Evolutionary conservation across 768 basidiomycete species (phyloP), one percentile per base, ranked within the genome.

Genomic region (Boletus fagicola): DNA sequence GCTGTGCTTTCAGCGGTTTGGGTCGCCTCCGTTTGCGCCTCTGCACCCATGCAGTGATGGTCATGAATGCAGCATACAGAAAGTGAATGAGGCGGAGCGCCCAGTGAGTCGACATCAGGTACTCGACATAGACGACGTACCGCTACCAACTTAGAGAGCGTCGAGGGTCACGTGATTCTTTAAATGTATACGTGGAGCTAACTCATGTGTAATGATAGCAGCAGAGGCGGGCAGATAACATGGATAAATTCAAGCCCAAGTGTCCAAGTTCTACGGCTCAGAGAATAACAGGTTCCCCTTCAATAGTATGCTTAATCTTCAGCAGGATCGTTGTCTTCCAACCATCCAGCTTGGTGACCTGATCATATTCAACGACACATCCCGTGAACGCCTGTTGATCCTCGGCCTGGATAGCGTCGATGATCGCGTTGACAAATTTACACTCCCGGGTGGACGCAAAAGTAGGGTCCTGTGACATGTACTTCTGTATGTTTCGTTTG

Each of bases 261-360:
- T 33, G 30, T 44, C 33, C 49, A 28, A 8, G 39, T 40, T 42
- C 58, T 55, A 62, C 39, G 2, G 42, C 24, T 67, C 48, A 67
- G 26, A 74, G 71, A 54, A 72, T 74, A 43, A 49, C 62, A 2
- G 76, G 80, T 58, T 85, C 86, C 51, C 83, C 81, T 55, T 88
- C 80, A 48, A 94, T 83, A 22, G 78, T 77, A 69, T 83, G 84
- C 82, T 98, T 98, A 73, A 98, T 87, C 77, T 88, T 91, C 67
- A 98, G 77, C 68, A 99, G 72, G 50, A 99, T 87, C 30, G 72
- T 78, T 46, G 95, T 98, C 82, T 98, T 98, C 94, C 94, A 97
- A 72, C 89, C 90, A 71, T 98, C 96, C 68, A 99, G 75, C 75
- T 92, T 94, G 39, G 85, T 90, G 59, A 98, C 83, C 68, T 94